A percentile compares a stretch with the other conserved stretches of the same genome.
phyloP scores from a whole-genome alignment of 164 flowering plant genomes.

The Nelumbo lutea region DNA sequence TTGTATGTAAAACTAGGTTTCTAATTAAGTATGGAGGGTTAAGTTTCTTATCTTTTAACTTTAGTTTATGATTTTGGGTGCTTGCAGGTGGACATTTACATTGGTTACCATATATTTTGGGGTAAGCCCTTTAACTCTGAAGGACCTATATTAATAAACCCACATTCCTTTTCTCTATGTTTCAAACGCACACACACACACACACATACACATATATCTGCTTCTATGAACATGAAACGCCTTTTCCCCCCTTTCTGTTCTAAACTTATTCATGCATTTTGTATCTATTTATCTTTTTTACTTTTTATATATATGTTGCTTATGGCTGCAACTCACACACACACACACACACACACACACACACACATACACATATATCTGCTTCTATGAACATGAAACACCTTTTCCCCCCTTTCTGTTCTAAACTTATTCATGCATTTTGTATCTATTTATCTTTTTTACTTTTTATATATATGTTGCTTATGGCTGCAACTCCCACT shows the following conservation, averaged over 20 bases:
- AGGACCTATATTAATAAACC: background rate
- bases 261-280: background rate
- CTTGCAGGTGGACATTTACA: constrained; percentile 82
- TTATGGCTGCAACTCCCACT: constrained; percentile 9
- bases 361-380: background rate
- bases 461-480: constrained; percentile 8
- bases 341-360: too few relatives aligned
- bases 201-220: background rate
- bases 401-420: background rate
- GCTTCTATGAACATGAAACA: background rate
- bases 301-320: background rate
- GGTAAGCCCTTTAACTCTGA: constrained; percentile 43
- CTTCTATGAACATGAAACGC: background rate
- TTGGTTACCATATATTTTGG: constrained; percentile 80
- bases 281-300: background rate
- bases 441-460: too few relatives aligned
- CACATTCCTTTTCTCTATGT: background rate
- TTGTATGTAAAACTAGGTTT: background rate
- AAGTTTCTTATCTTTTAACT: background rate
- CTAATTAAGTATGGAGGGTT: background rate
- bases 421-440: background rate
- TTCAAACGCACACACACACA: background rate
- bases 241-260: background rate
- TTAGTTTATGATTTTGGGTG: constrained; percentile 6
- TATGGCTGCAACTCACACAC: background rate